Conservation (phyloP, 1,284 basidiomycete species). For the Ganoderma multipileum region DNA sequence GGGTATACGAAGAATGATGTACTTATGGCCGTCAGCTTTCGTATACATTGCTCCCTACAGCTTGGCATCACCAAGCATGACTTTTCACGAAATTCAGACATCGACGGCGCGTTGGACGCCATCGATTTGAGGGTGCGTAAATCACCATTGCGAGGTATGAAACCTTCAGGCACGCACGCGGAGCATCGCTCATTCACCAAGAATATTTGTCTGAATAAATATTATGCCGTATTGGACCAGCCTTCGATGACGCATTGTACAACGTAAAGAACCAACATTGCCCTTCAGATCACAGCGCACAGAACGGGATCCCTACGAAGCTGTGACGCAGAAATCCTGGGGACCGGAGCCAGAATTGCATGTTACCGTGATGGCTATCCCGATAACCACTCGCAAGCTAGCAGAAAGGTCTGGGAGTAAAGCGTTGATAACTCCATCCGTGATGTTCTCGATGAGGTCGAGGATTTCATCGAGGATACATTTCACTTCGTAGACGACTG, state of each 20-base stretch:
- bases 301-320: background rate
- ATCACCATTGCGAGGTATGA: background rate
- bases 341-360: constrained; percentile 28
- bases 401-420: constrained; percentile 45
- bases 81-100: background rate
- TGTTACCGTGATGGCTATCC: constrained; percentile 31
- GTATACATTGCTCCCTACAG: background rate
- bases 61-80: background rate
- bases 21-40: background rate
- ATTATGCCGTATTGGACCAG: constrained; percentile 10
- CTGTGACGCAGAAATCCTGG: background rate
- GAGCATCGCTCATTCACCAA: background rate
- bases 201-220: background rate
- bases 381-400: constrained; percentile 37
- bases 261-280: constrained; percentile 2
- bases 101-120: background rate
- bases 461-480: constrained; percentile 54
- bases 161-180: background rate
- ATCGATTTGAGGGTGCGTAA: background rate
- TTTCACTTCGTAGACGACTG: constrained; percentile 57
- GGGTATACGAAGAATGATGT: constrained; percentile 72
- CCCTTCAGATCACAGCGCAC: background rate
- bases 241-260: constrained; percentile 6
- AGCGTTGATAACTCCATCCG: constrained; percentile 54
- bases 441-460: constrained; percentile 54